phyloP scores from a whole-genome alignment of 208 protist species.

The Polymyxa betae region DNA sequence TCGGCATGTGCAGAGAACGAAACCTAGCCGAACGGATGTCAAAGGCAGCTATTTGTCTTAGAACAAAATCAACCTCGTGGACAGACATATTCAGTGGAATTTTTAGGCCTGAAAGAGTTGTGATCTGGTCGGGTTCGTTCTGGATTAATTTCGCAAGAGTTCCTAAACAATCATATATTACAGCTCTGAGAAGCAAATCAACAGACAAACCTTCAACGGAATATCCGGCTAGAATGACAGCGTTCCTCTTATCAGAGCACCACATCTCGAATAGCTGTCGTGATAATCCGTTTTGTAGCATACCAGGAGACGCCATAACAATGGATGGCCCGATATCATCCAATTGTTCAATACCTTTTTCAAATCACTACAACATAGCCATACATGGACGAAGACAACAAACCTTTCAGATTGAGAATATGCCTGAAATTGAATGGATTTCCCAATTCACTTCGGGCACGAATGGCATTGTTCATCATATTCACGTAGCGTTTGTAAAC shows the following conservation, averaged over 20 bases:
- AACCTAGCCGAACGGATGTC: neutral
- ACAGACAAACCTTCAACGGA: constrained; percentile 33
- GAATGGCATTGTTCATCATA: constrained; percentile 94
- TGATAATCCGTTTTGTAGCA: constrained; percentile 94
- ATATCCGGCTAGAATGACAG: constrained; percentile 68
- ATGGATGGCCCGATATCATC: constrained; percentile 77
- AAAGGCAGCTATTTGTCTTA: neutral
- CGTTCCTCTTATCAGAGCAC: constrained; percentile 91
- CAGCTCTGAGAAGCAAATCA: neutral
- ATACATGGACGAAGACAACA: neutral
- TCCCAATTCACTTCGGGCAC: constrained; percentile 80
- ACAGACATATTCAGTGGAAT: constrained; percentile 58
- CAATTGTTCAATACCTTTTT: constrained; percentile 80
- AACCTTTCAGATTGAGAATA: constrained; percentile 84
- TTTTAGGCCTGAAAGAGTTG: constrained; percentile 48
- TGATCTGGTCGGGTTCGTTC: constrained; percentile 55
- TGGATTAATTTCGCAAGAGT: constrained; percentile 57
- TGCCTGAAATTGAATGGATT: constrained; percentile 97
- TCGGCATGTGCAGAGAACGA: constrained; percentile 62
- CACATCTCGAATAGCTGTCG: constrained; percentile 96
- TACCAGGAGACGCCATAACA: constrained; percentile 87
- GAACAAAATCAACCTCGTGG: neutral
- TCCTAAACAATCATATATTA: neutral
- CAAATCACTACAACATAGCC: neutral
- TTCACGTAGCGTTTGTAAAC: constrained; percentile 96